Evolutionary conservation across 495 filamentous ascomycete genomes (phyloP).

Genomic region (Aeminium ludgeri): DNA sequence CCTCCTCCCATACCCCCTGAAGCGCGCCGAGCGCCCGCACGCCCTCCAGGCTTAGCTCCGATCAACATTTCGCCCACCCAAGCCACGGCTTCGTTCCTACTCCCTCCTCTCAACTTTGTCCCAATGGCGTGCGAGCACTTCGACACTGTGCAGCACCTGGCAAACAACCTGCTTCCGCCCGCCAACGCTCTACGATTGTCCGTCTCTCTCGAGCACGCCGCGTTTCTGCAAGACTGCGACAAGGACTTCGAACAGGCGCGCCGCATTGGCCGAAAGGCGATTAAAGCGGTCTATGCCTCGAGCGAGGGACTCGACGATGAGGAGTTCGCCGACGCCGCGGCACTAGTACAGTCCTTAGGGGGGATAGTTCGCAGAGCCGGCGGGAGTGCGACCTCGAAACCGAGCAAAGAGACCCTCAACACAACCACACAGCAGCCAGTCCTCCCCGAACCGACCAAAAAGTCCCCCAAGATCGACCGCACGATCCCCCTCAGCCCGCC

Average conservation of each 20-base stretch:
- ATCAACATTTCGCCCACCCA: constrained; percentile 12
- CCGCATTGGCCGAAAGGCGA: constrained; percentile 60
- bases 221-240: constrained; percentile 85
- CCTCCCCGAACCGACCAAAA: background rate
- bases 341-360: constrained; percentile 30
- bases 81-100: constrained; percentile 42
- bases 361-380: constrained; percentile 28
- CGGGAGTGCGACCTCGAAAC: background rate
- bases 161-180: constrained; percentile 59
- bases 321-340: constrained; percentile 34
- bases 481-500: constrained; percentile 12
- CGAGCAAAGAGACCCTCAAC: background rate
- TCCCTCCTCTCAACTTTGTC: constrained; percentile 69
- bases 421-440: background rate
- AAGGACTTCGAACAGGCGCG: constrained; percentile 62
- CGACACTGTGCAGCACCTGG: constrained; percentile 54
- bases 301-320: constrained; percentile 86
- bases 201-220: constrained; percentile 84
- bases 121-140: constrained; percentile 67
- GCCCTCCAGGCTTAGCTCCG: constrained; percentile 20
- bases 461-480: constrained; percentile 8
- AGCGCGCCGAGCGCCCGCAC: constrained; percentile 20
- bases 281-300: constrained; percentile 79
- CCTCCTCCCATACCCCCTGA: constrained; percentile 27
- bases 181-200: constrained; percentile 81